Base-by-base conservation (phyloP, 2,329 filamentous ascomycete genomes). In the Penicillium janthinellum region DNA sequence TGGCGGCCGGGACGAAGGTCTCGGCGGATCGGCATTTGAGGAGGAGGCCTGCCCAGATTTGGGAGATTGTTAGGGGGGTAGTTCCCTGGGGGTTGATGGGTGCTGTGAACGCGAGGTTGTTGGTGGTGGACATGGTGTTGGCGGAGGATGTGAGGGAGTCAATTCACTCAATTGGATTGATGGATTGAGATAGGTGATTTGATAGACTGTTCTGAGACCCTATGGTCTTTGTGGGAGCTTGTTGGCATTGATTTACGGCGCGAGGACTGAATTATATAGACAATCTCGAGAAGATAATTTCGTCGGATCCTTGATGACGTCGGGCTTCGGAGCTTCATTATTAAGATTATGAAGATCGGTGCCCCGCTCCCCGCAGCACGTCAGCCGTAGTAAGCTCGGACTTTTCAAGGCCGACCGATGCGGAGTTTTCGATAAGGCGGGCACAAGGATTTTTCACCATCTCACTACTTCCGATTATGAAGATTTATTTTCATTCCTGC, bases 41-140 rank as follows among this genome's bases (percentile, higher is more conserved):
- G 17, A 67, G 62, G 1, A 74, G 65, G 15, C 72, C 75, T 1
- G 68, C 63, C 76, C 76, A 78, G 49, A 78, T 62, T 65, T 79
- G 75, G 1, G 66, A 57, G n/a, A 47, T 54, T 2, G 69, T 71
- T n/a, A 79, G 67, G 3, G 70, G 71, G 22, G 60, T 66, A 1
- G 64, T 63, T 3, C 67, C 69, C 2, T 72, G 51, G 42, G 75
- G 73, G 58, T 78, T 79, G 63, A 79, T 71, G 2, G 71, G 70
- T 2, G 72, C 69, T 8, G 75, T 78, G 67, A 70, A 77, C 44
- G 75, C 74, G 60, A 76, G 54, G 62, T 76, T 71, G 63, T 74
- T 74, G 22, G 71, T 39, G n/a, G 65, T 56, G 15, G 58, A 42
- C 65, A 68, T 67, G 35, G n/a, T 64, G 47, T 6, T 8, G 20